Evolutionary conservation across 108 stramenopile genomes (phyloP).

Genomic region (Nitzschia sp.): DNA sequence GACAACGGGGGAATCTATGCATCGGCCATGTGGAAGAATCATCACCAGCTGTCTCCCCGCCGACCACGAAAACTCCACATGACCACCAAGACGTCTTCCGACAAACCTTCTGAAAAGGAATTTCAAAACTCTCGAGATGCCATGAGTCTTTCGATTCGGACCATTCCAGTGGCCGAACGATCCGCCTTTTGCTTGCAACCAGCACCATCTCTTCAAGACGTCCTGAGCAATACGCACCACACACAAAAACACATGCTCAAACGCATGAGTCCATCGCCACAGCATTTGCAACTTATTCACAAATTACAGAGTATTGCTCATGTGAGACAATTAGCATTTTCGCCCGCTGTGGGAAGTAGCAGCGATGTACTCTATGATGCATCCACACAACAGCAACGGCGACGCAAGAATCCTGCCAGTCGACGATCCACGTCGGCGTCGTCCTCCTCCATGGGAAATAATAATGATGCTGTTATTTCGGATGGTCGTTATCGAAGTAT

Average conservation of each 20-base stretch:
- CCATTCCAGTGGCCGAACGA: slow-evolving; percentile 49
- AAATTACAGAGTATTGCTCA: slow-evolving; percentile 29
- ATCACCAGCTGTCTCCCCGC: not conserved
- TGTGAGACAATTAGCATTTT: slow-evolving; percentile 64
- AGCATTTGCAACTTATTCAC: slow-evolving; percentile 53
- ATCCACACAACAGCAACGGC: not conserved
- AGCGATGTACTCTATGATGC: slow-evolving; percentile 52
- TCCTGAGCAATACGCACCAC: not conserved
- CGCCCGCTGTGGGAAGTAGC: slow-evolving; percentile 47
- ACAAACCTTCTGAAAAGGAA: slow-evolving; percentile 10
- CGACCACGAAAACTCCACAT: not conserved
- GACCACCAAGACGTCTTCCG: not conserved
- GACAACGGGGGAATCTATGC: not conserved
- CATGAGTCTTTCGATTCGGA: slow-evolving; percentile 47
- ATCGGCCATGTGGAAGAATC: not conserved
- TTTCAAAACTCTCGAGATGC: slow-evolving; percentile 33
- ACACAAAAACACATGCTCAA: not conserved
- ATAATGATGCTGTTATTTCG: not conserved
- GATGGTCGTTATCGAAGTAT: slow-evolving; percentile 70
- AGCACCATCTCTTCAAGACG: slow-evolving; percentile 28
- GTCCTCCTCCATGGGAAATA: not conserved
- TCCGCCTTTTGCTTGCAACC: slow-evolving; percentile 52
- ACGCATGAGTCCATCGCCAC: slow-evolving; percentile 42
- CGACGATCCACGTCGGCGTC: not conserved
- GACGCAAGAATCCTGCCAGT: not conserved